Percentiles rank a stretch among this genome's conserved stretches.
Evolutionary conservation across 306 rosid species (phyloP).

Genomic region (Acmispon strigosus): DNA sequence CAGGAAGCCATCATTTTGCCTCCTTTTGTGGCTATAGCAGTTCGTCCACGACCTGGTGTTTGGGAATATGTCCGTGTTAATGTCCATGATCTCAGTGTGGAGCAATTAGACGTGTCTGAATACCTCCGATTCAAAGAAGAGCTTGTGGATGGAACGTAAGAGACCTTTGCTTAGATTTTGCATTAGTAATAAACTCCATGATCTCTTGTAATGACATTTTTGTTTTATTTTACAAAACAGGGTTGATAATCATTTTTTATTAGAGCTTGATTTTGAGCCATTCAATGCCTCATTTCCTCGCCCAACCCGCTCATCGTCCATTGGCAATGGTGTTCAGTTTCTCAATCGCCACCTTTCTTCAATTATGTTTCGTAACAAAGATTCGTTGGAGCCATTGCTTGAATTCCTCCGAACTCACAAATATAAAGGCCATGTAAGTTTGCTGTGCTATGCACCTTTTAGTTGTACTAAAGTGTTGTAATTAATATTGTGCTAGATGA

Average conservation of each 20-base stretch:
- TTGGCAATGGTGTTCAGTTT: conserved; percentile 95
- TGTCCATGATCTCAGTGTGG: conserved; percentile 71
- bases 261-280: conserved; percentile 94
- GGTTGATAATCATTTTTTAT: conserved; percentile 30
- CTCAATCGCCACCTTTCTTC: conserved; percentile 97
- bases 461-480: not conserved
- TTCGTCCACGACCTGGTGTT: conserved; percentile 92
- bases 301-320: conserved; percentile 80
- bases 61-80: conserved; percentile 87
- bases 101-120: conserved; percentile 69
- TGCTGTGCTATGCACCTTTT: not conserved
- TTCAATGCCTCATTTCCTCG: conserved; percentile 83
- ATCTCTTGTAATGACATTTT: conserved; percentile 7
- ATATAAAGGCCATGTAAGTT: conserved; percentile 71
- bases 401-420: conserved; percentile 80
- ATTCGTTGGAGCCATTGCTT: conserved; percentile 70
- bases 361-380: conserved; percentile 71
- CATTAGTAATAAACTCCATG: not conserved
- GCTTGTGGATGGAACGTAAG: conserved; percentile 66
- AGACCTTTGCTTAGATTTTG: conserved; percentile 5
- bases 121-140: conserved; percentile 82
- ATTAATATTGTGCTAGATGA: not conserved
- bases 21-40: conserved; percentile 83
- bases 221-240: conserved; percentile 22
- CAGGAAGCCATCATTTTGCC: conserved; percentile 69